These are phyloP conservation scores for Claviceps africana DNA, from an alignment of 2,329 filamentous ascomycete genomes.

Conservation along the genomic window DNA sequence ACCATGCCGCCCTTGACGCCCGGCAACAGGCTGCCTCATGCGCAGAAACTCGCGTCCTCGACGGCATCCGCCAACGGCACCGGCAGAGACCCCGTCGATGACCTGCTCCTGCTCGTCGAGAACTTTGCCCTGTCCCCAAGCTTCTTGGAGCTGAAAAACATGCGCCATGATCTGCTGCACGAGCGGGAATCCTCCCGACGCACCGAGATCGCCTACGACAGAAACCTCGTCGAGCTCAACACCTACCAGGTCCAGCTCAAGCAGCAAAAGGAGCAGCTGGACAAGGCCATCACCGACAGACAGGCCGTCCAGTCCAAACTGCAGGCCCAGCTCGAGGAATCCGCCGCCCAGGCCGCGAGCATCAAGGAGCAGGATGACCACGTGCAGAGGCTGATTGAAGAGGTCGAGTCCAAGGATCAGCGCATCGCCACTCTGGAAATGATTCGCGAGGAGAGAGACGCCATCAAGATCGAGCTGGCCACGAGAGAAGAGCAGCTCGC, in stretches of 20 bases:
- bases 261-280: neutral
- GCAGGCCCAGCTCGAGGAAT: neutral
- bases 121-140: neutral
- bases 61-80: neutral
- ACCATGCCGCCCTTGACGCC: neutral
- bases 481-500: neutral
- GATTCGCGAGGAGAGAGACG: neutral
- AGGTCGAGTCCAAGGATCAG: neutral
- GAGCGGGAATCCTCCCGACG: neutral
- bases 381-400: neutral
- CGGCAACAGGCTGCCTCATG: neutral
- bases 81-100: neutral
- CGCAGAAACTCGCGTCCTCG: neutral
- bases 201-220: neutral
- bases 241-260: neutral
- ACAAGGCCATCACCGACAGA: neutral
- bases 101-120: slow-evolving; percentile 3
- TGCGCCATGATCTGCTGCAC: neutral
- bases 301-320: neutral
- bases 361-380: neutral
- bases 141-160: neutral
- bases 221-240: neutral
- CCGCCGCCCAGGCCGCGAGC: neutral
- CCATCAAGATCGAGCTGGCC: neutral
- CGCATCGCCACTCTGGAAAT: neutral